Percentiles rank a stretch among this genome's conserved stretches.
These are phyloP conservation scores for Hyphopichia khmerensis DNA, from an alignment of 1,139 yeast species.

Conservation along the genomic window DNA sequence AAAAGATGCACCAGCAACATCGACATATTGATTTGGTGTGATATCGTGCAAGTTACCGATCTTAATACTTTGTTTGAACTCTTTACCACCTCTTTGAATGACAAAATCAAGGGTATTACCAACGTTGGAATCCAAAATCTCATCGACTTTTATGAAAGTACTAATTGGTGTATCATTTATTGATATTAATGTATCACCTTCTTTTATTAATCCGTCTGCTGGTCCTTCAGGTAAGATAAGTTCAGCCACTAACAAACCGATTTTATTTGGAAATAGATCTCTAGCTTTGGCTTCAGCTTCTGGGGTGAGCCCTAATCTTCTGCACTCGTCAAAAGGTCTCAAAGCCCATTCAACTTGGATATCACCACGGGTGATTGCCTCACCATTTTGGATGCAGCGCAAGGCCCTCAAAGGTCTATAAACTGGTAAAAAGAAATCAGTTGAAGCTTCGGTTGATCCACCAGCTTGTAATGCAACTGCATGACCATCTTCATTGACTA, in stretches of 20 bases:
- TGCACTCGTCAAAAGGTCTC: conserved; percentile 88
- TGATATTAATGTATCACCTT: conserved; percentile 82
- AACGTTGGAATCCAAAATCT: conserved; percentile 71
- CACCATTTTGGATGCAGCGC: conserved; percentile 58
- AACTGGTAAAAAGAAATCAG: conserved; percentile 88
- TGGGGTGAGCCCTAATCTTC: conserved; percentile 76
- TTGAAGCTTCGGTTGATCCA: conserved; percentile 87
- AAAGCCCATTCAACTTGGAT: conserved; percentile 89
- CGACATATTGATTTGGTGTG: conserved; percentile 79
- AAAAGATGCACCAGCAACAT: conserved; percentile 84
- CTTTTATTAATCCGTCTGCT: conserved; percentile 68
- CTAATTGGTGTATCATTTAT: conserved; percentile 66
- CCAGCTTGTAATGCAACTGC: conserved; percentile 96
- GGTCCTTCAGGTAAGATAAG: conserved; percentile 87
- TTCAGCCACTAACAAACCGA: conserved; percentile 84
- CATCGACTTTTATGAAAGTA: conserved; percentile 80
- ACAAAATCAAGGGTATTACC: conserved; percentile 58
- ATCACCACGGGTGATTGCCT: conserved; percentile 72
- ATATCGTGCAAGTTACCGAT: conserved; percentile 79
- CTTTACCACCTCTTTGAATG: conserved; percentile 73
- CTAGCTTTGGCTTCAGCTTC: conserved; percentile 76
- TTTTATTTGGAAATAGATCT: conserved; percentile 65
- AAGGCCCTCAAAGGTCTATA: conserved; percentile 82
- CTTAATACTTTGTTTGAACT: conserved; percentile 46
- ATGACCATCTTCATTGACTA: conserved; percentile 80